Evolutionary conservation across 2,329 filamentous ascomycete species (phyloP), one percentile per base, ranked within the genome.

Genomic region (Colletotrichum ledebouriae): DNA sequence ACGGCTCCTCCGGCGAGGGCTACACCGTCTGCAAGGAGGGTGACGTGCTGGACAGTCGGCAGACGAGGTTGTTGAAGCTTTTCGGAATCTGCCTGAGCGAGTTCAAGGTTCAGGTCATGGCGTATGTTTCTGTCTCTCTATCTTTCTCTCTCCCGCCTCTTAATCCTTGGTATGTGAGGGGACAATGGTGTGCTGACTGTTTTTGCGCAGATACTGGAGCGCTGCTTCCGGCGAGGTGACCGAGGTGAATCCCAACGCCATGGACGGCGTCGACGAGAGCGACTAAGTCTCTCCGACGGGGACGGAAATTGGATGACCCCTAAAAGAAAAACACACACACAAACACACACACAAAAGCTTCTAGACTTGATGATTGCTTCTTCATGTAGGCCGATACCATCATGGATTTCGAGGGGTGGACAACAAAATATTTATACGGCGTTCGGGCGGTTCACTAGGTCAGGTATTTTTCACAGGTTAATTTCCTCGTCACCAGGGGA

Each of bases 61-160:
- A 99, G 86, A 98, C 96, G 65, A 91, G 94, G 72, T 83, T 99
- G 76, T 81, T 99, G 80, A 98, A 98, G 88, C 86, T 97, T 75
- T 98, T 99, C 81, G 92, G 94, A 60, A 89, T 98, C 65, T 93
- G 92, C 71, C 89, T 96, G 81, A 93, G 94, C 67, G 94, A 98
- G 83, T 99, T 99, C 83, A 90, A 86, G 78, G 90, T 99, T 67
- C 86, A 89, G 75, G 82, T 97, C 72, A 83, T 92, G 79, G 94
- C 94, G 76, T 91, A 86, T 79, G 86, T 84, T 50, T 46, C 33
- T 13, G 13, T 70, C 20, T 41, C 39, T 7, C 10, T 37, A 12
- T n/a, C 11, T 34, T 17, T 25, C 13, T n/a, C 41, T 37, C 12
- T 15, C n/a, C 15, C 17, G 11, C 5, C 15, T 17, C 29, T 29